Base-by-base conservation (phyloP, 345 rosid genomes). In the Nephelium lappaceum region DNA sequence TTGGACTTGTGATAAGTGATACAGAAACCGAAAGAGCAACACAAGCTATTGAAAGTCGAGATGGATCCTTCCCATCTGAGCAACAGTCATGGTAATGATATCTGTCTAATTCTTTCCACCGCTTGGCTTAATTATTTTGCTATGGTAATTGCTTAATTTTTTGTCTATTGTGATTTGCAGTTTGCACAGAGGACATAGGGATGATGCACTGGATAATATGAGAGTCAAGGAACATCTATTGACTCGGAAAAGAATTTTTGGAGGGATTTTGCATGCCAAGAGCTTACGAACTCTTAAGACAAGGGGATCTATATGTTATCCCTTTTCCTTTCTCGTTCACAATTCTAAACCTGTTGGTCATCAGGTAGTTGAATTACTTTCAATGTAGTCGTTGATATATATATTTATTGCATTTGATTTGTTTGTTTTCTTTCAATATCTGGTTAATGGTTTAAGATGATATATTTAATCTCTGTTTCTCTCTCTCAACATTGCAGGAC, bases 331-430 rank as follows among this genome's bases (percentile, higher is more conserved):
- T 79, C 24, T 95, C 24, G 84, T 92, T 71, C 84, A 81, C 74
- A 93, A 90, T 85, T 84, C 94, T 71, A 93, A 91, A 80, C 98
- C 98, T 66, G 83, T 90, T 81, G 95, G 98, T 69, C 98, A 93
- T 86, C 98, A 93, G 97, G 97, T 95, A 88, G 60, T 82, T 71
- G 15, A 49, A 69, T 47, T 85, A 31, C 63, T 69, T 61, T 51
- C 18, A 39, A 21, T 55, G 24, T 24, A 12, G 55, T 69, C 77
- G n/a, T n/a, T n/a, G n/a, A n/a, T n/a, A n/a, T n/a, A n/a, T n/a
- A n/a, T n/a, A n/a, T n/a, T n/a, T n/a, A n/a, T 51, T 75, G 8
- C 51, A 45, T 7, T 72, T 60, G 36, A 67, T 60, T 69, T 63
- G n/a, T 27, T 38, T 23, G 5, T 58, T 62, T 47, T 66, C 69